Conservation (phyloP, 2,329 filamentous ascomycete genomes). For the Monilinia polystroma region DNA sequence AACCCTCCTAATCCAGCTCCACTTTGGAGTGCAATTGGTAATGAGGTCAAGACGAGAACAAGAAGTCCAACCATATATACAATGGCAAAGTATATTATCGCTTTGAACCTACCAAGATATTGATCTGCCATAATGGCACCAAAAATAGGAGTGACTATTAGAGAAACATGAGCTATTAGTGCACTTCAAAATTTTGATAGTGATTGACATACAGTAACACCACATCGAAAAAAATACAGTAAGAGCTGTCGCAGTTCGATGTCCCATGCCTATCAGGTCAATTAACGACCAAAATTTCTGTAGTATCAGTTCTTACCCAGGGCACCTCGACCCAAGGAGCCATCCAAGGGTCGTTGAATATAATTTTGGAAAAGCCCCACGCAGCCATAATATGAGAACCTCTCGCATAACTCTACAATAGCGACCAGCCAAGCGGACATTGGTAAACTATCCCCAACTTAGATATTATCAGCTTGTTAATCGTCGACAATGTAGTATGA, state of each 20-base stretch:
- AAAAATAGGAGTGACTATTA: slow-evolving; percentile 40
- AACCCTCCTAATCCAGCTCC: slow-evolving; percentile 51
- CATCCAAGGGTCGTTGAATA: slow-evolving; percentile 48
- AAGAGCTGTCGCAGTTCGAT: slow-evolving; percentile 54
- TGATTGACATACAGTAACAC: slow-evolving; percentile 46
- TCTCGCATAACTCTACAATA: slow-evolving; percentile 18
- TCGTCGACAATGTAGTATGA: background rate
- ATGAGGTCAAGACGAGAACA: slow-evolving; percentile 51
- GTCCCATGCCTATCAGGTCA: slow-evolving; percentile 46
- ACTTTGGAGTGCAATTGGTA: slow-evolving; percentile 47
- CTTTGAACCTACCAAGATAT: slow-evolving; percentile 61
- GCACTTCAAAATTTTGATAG: background rate
- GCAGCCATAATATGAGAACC: slow-evolving; percentile 63
- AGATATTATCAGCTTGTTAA: background rate
- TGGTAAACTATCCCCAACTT: slow-evolving; percentile 21
- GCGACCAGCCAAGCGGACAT: slow-evolving; percentile 22
- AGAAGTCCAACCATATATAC: slow-evolving; percentile 53
- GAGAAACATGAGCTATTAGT: background rate
- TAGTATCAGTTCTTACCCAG: slow-evolving; percentile 37
- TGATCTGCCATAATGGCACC: slow-evolving; percentile 52
- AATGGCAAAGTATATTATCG: slow-evolving; percentile 52
- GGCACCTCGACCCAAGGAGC: slow-evolving; percentile 44
- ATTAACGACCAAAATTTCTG: background rate
- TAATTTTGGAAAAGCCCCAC: slow-evolving; percentile 63
- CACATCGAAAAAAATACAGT: slow-evolving; percentile 52